Evolutionary conservation across 2,329 filamentous ascomycete species (phyloP).

Genomic region (Aspergillus sp.): DNA sequence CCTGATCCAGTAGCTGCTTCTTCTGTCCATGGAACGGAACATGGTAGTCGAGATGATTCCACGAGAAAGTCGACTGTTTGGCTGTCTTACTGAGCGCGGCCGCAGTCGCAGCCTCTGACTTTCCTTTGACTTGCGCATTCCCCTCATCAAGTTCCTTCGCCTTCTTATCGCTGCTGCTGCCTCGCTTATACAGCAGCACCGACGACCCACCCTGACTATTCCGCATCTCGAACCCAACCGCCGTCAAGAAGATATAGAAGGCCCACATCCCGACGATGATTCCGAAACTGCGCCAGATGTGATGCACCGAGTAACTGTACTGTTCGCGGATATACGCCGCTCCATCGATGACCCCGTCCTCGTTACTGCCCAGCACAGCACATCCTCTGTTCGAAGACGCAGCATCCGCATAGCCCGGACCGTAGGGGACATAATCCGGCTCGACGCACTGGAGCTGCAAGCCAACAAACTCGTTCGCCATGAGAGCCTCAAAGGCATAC

Average conservation of each 20-base stretch:
- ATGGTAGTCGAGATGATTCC: conserved; percentile 76
- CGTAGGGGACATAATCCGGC: conserved; percentile 49
- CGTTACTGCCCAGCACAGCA: conserved; percentile 30
- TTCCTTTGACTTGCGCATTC: neutral
- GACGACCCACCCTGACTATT: conserved; percentile 33
- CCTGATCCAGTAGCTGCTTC: conserved; percentile 55
- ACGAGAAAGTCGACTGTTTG: conserved; percentile 72
- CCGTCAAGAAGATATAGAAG: conserved; percentile 72
- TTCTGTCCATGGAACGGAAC: conserved; percentile 48
- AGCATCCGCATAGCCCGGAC: conserved; percentile 38
- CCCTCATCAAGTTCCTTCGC: conserved; percentile 6
- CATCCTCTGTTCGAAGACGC: conserved; percentile 29
- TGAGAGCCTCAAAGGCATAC: conserved; percentile 66
- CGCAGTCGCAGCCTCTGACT: neutral
- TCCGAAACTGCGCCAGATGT: conserved; percentile 71
- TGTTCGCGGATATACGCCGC: conserved; percentile 54
- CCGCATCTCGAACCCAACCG: conserved; percentile 68
- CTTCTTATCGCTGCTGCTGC: conserved; percentile 20
- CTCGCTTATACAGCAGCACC: conserved; percentile 34
- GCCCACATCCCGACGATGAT: conserved; percentile 73
- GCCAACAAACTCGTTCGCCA: conserved; percentile 67
- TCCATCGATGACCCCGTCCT: conserved; percentile 45
- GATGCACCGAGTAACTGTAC: conserved; percentile 54
- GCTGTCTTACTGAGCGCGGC: conserved; percentile 49
- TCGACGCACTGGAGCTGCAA: conserved; percentile 54